Conservation (phyloP, 2,329 filamentous ascomycete species). For the Ploettnerulaceae sp. region DNA sequence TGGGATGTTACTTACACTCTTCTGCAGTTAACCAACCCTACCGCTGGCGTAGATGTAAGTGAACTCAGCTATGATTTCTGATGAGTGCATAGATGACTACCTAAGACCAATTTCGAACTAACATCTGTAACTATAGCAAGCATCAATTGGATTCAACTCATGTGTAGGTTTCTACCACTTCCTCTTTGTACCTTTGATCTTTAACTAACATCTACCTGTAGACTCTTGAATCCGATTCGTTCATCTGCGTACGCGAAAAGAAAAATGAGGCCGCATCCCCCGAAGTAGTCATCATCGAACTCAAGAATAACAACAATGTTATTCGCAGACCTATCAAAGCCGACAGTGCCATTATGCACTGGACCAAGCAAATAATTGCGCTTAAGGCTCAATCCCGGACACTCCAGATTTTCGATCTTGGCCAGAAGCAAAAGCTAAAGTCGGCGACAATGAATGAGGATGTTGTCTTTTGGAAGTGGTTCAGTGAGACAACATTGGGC, state of each 20-base stretch:
- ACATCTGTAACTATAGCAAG: conserved; percentile 46
- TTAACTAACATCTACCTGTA: conserved; percentile 38
- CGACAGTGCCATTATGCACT: conserved; percentile 99
- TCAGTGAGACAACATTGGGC: conserved; percentile 81
- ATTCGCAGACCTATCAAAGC: conserved; percentile 95
- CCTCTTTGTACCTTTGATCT: conserved; percentile 2
- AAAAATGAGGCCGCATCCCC: conserved; percentile 77
- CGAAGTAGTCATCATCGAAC: conserved; percentile 94
- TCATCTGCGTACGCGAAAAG: conserved; percentile 94
- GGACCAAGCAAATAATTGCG: conserved; percentile 91
- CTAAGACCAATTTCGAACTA: conserved; percentile 19
- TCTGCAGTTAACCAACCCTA: conserved; percentile 46
- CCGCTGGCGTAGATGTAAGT: conserved; percentile 46
- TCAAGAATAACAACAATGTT: conserved; percentile 96
- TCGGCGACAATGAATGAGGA: conserved; percentile 95
- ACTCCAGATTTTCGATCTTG: conserved; percentile 95
- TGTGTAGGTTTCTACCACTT: conserved; percentile 55
- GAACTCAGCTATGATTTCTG: not conserved
- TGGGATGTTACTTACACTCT: conserved; percentile 39
- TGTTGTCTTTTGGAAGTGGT: conserved; percentile 99
- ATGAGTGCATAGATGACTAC: conserved; percentile 20
- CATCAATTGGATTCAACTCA: conserved; percentile 80
- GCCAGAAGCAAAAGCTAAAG: conserved; percentile 91
- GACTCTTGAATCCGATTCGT: conserved; percentile 97
- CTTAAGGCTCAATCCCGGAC: conserved; percentile 92